Percentiles rank a stretch among this genome's conserved stretches.
phyloP scores from a whole-genome alignment of 495 filamentous ascomycete species.

The Neurospora tetrasperma region DNA sequence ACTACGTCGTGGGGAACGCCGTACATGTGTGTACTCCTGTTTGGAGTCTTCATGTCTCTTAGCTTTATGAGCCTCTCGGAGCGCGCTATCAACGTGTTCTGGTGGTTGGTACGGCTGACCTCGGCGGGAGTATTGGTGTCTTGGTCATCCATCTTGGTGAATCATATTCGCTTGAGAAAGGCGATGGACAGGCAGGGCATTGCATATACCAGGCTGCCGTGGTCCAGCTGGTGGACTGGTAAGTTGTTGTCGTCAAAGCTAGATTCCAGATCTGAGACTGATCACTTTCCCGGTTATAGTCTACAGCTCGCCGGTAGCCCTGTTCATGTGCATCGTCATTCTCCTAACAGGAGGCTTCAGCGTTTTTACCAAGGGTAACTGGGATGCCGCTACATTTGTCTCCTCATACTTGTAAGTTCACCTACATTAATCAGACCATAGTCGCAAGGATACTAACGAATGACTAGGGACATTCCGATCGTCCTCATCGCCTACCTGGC shows the following conservation, averaged over 20 bases:
- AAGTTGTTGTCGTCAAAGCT: conserved; percentile 1
- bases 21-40: conserved; percentile 45
- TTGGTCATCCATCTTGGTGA: conserved; percentile 39
- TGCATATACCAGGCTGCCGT: conserved; percentile 26
- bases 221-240: conserved; percentile 35
- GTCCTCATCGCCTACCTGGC: conserved; percentile 40
- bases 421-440: fast-evolving
- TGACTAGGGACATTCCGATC: conserved; percentile 42
- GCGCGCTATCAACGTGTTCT: conserved; percentile 48
- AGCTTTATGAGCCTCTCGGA: conserved; percentile 49
- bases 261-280: background rate
- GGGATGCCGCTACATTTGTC: conserved; percentile 36
- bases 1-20: conserved; percentile 54
- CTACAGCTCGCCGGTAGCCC: conserved; percentile 26
- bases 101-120: conserved; percentile 49
- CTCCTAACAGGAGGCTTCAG: conserved; percentile 38
- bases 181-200: conserved; percentile 36
- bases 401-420: conserved; percentile 39
- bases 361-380: conserved; percentile 39
- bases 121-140: conserved; percentile 45
- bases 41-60: conserved; percentile 43
- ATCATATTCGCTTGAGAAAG: conserved; percentile 35
- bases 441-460: background rate
- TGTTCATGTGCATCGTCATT: conserved; percentile 37
- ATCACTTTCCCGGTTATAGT: conserved; percentile 2